A percentile compares a stretch with the other conserved stretches of the same genome.
Evolutionary conservation across 2,329 filamentous ascomycete genomes (phyloP).

Genomic region (Colletotrichum caudatum): DNA sequence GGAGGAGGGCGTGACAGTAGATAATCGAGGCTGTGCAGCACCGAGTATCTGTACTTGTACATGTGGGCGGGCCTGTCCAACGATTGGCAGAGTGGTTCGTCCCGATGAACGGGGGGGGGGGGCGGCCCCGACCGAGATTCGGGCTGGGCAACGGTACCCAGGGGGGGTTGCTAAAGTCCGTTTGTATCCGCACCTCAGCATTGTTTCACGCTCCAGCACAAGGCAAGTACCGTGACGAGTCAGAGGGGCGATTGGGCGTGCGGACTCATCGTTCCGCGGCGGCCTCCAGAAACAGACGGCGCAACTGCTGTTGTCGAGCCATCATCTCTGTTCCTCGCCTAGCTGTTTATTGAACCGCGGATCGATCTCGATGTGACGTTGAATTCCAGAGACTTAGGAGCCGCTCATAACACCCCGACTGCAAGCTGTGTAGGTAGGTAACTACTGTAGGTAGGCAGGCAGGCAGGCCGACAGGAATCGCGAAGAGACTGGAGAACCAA

Average conservation of each 20-base stretch:
- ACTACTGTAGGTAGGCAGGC: too few relatives aligned
- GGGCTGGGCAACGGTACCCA: too few relatives aligned
- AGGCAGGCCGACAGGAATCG: background rate
- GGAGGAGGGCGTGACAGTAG: slow-evolving; percentile 1
- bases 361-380: slow-evolving; percentile 30
- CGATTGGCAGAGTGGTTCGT: slow-evolving; percentile 24
- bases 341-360: background rate
- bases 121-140: too few relatives aligned
- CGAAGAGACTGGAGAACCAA: background rate
- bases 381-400: slow-evolving; percentile 17
- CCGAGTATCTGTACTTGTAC: background rate
- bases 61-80: too few relatives aligned
- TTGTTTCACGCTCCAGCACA: slow-evolving; percentile 29
- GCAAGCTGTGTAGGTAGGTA: too few relatives aligned
- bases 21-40: background rate
- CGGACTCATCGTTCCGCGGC: slow-evolving; percentile 34
- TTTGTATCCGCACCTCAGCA: slow-evolving; percentile 12
- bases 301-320: background rate
- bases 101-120: slow-evolving; percentile 13
- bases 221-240: background rate
- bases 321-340: background rate
- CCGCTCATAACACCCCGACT: background rate
- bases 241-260: background rate
- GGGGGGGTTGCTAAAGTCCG: background rate
- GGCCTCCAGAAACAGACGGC: background rate